These are phyloP conservation scores for Boletus fagicola DNA, from an alignment of 768 basidiomycete species.

Conservation along the genomic window DNA sequence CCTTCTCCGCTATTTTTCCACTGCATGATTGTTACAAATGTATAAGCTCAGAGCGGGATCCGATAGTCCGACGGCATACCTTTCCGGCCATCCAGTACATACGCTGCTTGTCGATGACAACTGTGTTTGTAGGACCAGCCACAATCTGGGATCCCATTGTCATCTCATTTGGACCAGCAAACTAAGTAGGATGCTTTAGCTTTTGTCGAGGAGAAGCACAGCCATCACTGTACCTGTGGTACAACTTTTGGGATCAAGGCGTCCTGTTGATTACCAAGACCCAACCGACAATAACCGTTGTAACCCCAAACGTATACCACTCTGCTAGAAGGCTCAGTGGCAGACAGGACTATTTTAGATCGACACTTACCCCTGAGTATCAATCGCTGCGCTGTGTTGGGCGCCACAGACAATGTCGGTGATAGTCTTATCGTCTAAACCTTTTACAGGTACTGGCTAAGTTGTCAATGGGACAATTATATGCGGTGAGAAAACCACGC, in stretches of 20 bases:
- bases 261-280: constrained; percentile 83
- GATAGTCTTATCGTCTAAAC: constrained; percentile 75
- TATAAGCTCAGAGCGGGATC: background rate
- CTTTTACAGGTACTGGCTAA: constrained; percentile 65
- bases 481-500: constrained; percentile 21
- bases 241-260: constrained; percentile 77
- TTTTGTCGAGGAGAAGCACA: background rate
- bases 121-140: constrained; percentile 82
- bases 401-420: constrained; percentile 81
- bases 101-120: constrained; percentile 79
- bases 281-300: constrained; percentile 89
- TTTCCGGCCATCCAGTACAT: constrained; percentile 89
- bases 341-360: background rate
- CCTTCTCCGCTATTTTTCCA: constrained; percentile 98
- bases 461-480: constrained; percentile 5
- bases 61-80: constrained; percentile 34
- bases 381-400: constrained; percentile 84
- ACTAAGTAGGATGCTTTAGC: constrained; percentile 41
- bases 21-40: constrained; percentile 37
- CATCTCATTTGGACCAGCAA: constrained; percentile 65
- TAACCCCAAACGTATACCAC: constrained; percentile 85
- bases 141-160: constrained; percentile 62
- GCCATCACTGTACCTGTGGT: constrained; percentile 55
- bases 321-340: constrained; percentile 37
- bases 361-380: constrained; percentile 60